Percentiles rank a stretch among this genome's conserved stretches.
phyloP scores from a whole-genome alignment of 2,329 filamentous ascomycete species.

The Onygenales sp. region DNA sequence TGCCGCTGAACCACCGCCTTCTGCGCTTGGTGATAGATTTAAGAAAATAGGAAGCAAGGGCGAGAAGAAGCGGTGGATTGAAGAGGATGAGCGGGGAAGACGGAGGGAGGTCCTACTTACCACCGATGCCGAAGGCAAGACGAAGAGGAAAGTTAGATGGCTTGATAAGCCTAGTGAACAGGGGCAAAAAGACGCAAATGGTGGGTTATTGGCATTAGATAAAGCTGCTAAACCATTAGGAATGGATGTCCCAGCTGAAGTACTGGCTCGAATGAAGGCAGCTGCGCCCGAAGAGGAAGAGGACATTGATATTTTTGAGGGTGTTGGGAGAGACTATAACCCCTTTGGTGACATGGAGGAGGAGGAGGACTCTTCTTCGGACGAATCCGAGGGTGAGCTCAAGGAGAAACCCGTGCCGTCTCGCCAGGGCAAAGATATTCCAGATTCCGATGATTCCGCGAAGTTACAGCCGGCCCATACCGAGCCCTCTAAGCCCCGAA shows the following conservation, averaged over 20 bases:
- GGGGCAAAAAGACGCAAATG: constrained; percentile 13
- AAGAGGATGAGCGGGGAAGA: constrained; percentile 44
- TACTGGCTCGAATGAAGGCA: constrained; percentile 26
- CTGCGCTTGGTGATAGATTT: constrained; percentile 46
- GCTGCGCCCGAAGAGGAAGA: constrained; percentile 31
- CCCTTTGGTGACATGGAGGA: constrained; percentile 46
- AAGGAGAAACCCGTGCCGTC: constrained; percentile 8
- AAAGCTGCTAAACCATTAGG: constrained; percentile 41
- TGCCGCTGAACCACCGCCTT: constrained; percentile 35
- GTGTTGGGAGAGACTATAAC: constrained; percentile 51
- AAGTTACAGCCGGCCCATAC: background rate
- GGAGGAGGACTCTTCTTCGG: constrained; percentile 34
- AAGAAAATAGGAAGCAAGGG: constrained; percentile 42
- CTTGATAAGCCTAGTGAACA: constrained; percentile 29
- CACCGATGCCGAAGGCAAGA: constrained; percentile 50
- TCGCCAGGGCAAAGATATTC: constrained; percentile 7
- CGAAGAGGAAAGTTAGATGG: constrained; percentile 53
- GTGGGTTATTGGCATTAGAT: constrained; percentile 32
- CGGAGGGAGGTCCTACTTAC: constrained; percentile 49
- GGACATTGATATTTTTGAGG: constrained; percentile 55
- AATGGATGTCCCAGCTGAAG: constrained; percentile 39
- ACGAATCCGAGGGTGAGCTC: constrained; percentile 30
- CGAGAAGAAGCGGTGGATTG: constrained; percentile 44
- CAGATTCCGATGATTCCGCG: background rate
- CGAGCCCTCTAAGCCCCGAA: constrained; percentile 29